Percentiles rank a stretch among this genome's conserved stretches.
These are phyloP conservation scores for Prunus dulcis DNA, from an alignment of 306 rosid species.

Conservation along the genomic window DNA sequence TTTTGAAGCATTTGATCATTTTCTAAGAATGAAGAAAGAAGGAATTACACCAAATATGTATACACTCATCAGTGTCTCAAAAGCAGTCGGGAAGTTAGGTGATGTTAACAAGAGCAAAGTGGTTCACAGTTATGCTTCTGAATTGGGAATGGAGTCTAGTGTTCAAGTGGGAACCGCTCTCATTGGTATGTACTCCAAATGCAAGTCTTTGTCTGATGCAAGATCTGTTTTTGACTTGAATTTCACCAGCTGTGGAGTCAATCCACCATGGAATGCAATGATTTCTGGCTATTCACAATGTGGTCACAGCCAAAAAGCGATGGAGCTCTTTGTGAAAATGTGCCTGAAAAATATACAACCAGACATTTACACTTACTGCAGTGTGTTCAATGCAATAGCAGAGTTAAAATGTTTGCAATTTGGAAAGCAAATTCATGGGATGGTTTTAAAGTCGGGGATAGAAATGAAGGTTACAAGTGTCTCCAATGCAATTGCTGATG, in stretches of 20 bases:
- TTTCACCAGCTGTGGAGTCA: conserved; percentile 38
- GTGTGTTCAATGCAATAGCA: conserved; percentile 61
- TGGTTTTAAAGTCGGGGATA: conserved; percentile 50
- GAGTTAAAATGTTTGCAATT: conserved; percentile 34
- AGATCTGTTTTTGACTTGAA: conserved; percentile 37
- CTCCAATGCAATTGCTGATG: conserved; percentile 60
- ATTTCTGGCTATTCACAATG: conserved; percentile 60
- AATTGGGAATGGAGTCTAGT: conserved; percentile 47
- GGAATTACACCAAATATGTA: conserved; percentile 40
- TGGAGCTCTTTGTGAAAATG: conserved; percentile 56
- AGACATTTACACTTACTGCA: conserved; percentile 63
- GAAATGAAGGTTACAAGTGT: conserved; percentile 35
- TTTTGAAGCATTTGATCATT: conserved; percentile 52
- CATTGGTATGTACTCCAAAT: conserved; percentile 65
- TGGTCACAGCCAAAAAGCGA: conserved; percentile 48
- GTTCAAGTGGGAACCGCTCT: conserved; percentile 65
- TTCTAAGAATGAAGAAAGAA: conserved; percentile 45
- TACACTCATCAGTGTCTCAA: conserved; percentile 57
- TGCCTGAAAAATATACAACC: conserved; percentile 36
- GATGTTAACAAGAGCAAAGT: conserved; percentile 45
- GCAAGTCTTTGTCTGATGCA: conserved; percentile 54
- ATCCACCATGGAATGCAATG: conserved; percentile 80
- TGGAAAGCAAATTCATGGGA: conserved; percentile 43
- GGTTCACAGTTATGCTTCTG: conserved; percentile 48
- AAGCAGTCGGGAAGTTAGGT: conserved; percentile 52